Base-by-base conservation (phyloP, 805 yeast species). In the Saturnispora kantuleensis region DNA sequence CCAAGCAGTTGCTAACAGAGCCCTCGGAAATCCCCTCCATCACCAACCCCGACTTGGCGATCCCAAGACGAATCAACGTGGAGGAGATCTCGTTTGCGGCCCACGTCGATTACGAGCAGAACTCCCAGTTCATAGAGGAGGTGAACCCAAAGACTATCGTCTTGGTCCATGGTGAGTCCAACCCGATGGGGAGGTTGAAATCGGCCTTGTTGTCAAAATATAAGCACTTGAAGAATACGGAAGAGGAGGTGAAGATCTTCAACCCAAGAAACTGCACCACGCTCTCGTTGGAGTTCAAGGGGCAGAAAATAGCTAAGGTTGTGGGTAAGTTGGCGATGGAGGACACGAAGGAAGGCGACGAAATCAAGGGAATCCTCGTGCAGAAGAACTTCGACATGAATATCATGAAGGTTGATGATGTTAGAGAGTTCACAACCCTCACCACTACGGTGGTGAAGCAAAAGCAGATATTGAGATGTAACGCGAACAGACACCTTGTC, bases 1-100 rank as follows among this genome's bases (percentile, higher is more conserved):
- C 98, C 0, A 93, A 90, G 58, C 84, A 76, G 44, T 68, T 93
- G 26, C 68, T 93, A 51, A 77, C 87, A 21, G 97, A 89, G 55
- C 98, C 99, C 1, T 76, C 77, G 33, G 84, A 86, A n/a, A 86
- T 93, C 40, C 94, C 93, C 1, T 82, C 97, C 0, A 67, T 78
- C 18, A 67, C 71, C n/a, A 86, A 85, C 52, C 85, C 95, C 0
- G 96, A 88, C 49, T 66, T 80, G 15, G 75, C 78, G 47, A 82
- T 93, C 35, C 97, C 97, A 5, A 77, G 98, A 57, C 73, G 97
- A 51, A 65, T 94, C 45, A 76, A 75, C 39, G 81, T 93, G 13
- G 97, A 90, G 52, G 99, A 93, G 62, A 82, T 93, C 4, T 89
- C 97, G 1, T 93, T 93, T 70, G 97, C 98, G n/a, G 99, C 99